Evolutionary conservation across 2,329 filamentous ascomycete genomes (phyloP).

Genomic region (Rutstroemia sp.): DNA sequence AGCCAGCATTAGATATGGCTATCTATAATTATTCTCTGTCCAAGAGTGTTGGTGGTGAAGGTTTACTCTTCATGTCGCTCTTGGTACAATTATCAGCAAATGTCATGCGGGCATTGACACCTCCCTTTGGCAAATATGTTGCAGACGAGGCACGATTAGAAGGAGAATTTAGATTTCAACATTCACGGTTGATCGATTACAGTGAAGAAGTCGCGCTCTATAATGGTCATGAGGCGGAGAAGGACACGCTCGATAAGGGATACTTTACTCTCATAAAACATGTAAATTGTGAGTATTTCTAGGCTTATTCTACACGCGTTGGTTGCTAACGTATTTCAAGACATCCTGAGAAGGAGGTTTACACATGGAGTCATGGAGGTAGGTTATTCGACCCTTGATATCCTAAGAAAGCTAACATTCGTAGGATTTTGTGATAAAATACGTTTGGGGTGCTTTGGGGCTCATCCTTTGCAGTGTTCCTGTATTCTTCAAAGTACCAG

Average conservation of each 20-base stretch:
- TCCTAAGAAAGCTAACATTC: neutral
- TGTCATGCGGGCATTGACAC: conserved; percentile 88
- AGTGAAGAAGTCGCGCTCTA: conserved; percentile 93
- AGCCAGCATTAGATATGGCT: conserved; percentile 88
- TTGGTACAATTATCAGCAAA: conserved; percentile 86
- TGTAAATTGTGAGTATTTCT: conserved; percentile 54
- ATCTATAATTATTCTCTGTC: conserved; percentile 96
- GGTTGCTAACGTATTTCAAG: conserved; percentile 28
- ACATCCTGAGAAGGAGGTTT: conserved; percentile 80
- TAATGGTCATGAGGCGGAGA: conserved; percentile 85
- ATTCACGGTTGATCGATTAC: conserved; percentile 91
- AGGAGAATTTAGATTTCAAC: conserved; percentile 93
- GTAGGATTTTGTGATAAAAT: conserved; percentile 92
- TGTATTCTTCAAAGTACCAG: conserved; percentile 90
- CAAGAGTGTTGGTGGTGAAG: conserved; percentile 91
- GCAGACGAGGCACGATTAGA: conserved; percentile 92
- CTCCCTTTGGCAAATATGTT: conserved; percentile 95
- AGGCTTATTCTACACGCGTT: neutral
- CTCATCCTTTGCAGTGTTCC: conserved; percentile 88
- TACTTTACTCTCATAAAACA: conserved; percentile 99
- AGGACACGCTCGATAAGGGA: conserved; percentile 92
- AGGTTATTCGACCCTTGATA: neutral
- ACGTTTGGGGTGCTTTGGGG: conserved; percentile 94
- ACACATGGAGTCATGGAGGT: conserved; percentile 97
- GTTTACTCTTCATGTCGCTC: conserved; percentile 89